Evolutionary conservation across 2,329 filamentous ascomycete genomes (phyloP).

Genomic region (Sclerotiophoma versabilis): DNA sequence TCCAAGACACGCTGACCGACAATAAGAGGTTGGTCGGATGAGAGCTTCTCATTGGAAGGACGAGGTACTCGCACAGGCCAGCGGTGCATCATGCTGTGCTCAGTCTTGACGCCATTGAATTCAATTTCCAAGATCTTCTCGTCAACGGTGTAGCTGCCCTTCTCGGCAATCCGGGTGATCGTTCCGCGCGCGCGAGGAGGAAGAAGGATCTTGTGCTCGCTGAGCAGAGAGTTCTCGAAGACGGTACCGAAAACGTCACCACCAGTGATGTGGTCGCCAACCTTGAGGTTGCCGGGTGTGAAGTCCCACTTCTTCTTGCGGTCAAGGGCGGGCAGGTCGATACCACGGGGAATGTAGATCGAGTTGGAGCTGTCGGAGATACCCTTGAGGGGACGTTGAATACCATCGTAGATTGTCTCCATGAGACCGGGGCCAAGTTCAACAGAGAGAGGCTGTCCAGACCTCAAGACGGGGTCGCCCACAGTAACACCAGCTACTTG

Average conservation of each 20-base stretch:
- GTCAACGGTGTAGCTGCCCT: constrained; percentile 92
- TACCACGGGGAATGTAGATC: constrained; percentile 98
- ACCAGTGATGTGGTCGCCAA: constrained; percentile 95
- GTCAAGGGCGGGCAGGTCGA: constrained; percentile 85
- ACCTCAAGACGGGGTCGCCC: constrained; percentile 88
- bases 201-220: constrained; percentile 90
- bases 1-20: constrained; percentile 97
- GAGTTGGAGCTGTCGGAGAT: constrained; percentile 80
- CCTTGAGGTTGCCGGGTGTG: constrained; percentile 82
- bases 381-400: constrained; percentile 89
- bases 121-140: constrained; percentile 95
- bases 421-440: constrained; percentile 96
- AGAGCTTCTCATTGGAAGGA: constrained; percentile 89
- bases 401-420: constrained; percentile 99
- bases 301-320: constrained; percentile 97
- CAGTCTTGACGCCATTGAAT: constrained; percentile 94
- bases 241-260: constrained; percentile 96
- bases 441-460: constrained; percentile 95
- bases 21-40: constrained; percentile 88
- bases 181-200: constrained; percentile 89
- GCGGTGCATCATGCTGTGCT: constrained; percentile 97
- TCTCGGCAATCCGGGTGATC: constrained; percentile 87
- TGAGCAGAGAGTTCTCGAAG: constrained; percentile 93
- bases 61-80: constrained; percentile 98
- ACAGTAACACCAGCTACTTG: constrained; percentile 88